Conservation (phyloP, 768 basidiomycete genomes). For the Calvatia gigantea region DNA sequence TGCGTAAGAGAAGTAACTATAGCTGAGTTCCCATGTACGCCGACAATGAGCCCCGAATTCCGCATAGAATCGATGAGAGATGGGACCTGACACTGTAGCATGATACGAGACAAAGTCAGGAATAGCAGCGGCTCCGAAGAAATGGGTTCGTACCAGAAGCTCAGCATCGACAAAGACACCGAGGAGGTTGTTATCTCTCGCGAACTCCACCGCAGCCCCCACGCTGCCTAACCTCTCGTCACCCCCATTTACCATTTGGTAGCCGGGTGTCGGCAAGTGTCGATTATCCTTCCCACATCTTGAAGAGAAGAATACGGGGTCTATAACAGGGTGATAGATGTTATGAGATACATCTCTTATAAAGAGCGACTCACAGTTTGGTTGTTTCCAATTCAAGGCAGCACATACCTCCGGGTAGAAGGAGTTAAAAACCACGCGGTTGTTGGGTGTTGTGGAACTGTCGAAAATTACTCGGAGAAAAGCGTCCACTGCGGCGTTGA, state of each 20-base stretch:
- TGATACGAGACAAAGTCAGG: background rate
- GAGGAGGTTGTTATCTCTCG: slow-evolving; percentile 87
- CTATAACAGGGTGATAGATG: slow-evolving; percentile 30
- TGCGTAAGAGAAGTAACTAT: slow-evolving; percentile 31
- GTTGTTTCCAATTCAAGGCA: slow-evolving; percentile 97
- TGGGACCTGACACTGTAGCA: slow-evolving; percentile 74
- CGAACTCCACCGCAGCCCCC: slow-evolving; percentile 89
- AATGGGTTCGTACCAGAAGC: slow-evolving; percentile 61
- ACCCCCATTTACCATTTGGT: slow-evolving; percentile 28
- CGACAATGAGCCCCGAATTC: slow-evolving; percentile 84
- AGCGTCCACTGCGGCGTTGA: slow-evolving; percentile 82
- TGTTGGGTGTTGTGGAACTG: slow-evolving; percentile 51
- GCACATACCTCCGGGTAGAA: slow-evolving; percentile 89
- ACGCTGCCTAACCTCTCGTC: slow-evolving; percentile 59
- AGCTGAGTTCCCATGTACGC: slow-evolving; percentile 68
- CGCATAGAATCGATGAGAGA: slow-evolving; percentile 86
- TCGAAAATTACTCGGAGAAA: slow-evolving; percentile 83
- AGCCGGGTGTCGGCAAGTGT: slow-evolving; percentile 30
- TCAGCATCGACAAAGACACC: slow-evolving; percentile 88
- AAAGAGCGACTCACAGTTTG: slow-evolving; percentile 72
- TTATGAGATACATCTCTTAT: background rate
- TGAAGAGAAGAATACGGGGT: slow-evolving; percentile 94
- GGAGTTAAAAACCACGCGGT: slow-evolving; percentile 80
- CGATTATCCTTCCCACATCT: slow-evolving; percentile 67
- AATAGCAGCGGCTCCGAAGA: slow-evolving; percentile 1